These are phyloP conservation scores for Colletotrichum noveboracense DNA, from an alignment of 2,329 filamentous ascomycete species.

Conservation along the genomic window DNA sequence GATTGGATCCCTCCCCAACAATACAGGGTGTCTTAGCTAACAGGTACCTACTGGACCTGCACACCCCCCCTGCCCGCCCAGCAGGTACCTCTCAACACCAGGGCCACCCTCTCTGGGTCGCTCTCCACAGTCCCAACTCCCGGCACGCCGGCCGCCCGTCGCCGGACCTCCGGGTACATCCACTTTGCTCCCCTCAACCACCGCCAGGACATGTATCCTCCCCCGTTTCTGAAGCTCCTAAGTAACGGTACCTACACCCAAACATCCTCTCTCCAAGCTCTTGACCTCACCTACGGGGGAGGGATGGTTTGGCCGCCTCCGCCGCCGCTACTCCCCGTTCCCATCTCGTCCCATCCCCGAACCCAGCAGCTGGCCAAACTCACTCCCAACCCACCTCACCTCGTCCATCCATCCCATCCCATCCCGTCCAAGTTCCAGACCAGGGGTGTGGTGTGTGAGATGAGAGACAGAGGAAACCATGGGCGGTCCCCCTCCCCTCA, in stretches of 20 bases:
- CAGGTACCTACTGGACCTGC: not conserved
- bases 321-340: slow-evolving; percentile 6
- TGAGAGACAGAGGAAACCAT: not conserved
- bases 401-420: not conserved
- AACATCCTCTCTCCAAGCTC: not conserved
- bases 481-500: not conserved
- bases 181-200: not conserved
- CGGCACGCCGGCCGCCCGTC: slow-evolving; percentile 5
- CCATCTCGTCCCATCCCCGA: slow-evolving; percentile 12
- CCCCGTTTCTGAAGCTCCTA: not conserved
- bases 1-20: slow-evolving; percentile 21
- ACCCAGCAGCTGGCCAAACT: not conserved
- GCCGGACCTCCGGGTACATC: slow-evolving; percentile 20
- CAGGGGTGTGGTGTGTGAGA: not conserved
- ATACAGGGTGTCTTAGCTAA: not conserved
- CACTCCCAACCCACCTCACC: slow-evolving; percentile 8
- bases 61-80: not conserved
- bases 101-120: not conserved
- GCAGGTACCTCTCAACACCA: not conserved
- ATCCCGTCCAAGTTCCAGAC: slow-evolving; percentile 3
- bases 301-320: not conserved
- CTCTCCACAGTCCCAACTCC: not conserved
- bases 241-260: not conserved
- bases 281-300: not conserved
- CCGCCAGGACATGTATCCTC: not conserved